Evolutionary conservation across 225 moss, liverwort and hornwort genomes (phyloP).

Genomic region (Bryoerythrophyllum caledonicum): DNA sequence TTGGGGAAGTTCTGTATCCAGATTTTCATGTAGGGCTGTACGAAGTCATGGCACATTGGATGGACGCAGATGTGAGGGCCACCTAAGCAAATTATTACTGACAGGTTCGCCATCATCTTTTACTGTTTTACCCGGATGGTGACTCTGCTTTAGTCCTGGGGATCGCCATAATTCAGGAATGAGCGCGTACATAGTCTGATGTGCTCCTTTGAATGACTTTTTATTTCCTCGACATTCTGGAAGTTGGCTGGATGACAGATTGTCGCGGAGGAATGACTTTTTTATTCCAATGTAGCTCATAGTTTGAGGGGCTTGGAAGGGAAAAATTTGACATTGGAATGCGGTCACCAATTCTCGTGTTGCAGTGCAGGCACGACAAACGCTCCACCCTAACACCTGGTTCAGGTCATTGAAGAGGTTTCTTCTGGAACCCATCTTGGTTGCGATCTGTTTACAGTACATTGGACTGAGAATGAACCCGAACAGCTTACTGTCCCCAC

Average conservation of each 20-base stretch:
- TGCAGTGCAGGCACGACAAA: slow-evolving; percentile 25
- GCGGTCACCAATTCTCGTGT: slow-evolving; percentile 19
- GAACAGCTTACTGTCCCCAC: slow-evolving; percentile 45
- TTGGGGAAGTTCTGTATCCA: slow-evolving; percentile 17
- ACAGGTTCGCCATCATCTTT: slow-evolving; percentile 24
- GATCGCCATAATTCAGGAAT: slow-evolving; percentile 9
- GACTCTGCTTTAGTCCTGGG: neutral
- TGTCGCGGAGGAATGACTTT: neutral
- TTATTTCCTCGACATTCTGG: slow-evolving; percentile 21
- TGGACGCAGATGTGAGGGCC: slow-evolving; percentile 10
- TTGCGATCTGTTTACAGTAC: slow-evolving; percentile 39
- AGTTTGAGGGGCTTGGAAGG: slow-evolving; percentile 8
- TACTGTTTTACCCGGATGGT: slow-evolving; percentile 13
- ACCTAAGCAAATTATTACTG: slow-evolving; percentile 6
- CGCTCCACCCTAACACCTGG: slow-evolving; percentile 32
- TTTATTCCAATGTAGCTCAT: slow-evolving; percentile 9
- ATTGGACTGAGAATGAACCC: slow-evolving; percentile 38
- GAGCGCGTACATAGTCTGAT: neutral
- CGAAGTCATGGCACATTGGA: slow-evolving; percentile 17
- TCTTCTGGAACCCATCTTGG: slow-evolving; percentile 37
- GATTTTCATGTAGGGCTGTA: slow-evolving; percentile 4
- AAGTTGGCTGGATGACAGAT: slow-evolving; percentile 19
- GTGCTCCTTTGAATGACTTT: neutral
- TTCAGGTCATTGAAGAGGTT: slow-evolving; percentile 39
- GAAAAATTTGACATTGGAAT: slow-evolving; percentile 10